phyloP scores from a whole-genome alignment of 495 filamentous ascomycete species.

The Hypoxylon lienhwacheense region DNA sequence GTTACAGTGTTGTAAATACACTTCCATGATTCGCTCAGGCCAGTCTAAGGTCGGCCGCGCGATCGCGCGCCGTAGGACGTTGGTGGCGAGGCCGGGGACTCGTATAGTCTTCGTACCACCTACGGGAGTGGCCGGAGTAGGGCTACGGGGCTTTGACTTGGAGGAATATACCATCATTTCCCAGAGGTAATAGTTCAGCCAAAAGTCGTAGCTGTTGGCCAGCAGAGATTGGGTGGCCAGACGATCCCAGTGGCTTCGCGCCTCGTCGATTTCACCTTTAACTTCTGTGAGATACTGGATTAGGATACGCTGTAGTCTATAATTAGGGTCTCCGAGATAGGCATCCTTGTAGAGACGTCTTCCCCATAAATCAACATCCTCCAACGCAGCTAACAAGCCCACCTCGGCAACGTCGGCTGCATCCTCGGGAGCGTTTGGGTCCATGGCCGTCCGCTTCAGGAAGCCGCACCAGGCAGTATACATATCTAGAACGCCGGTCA shows the following conservation, averaged over 20 bases:
- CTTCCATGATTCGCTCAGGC: conserved; percentile 86
- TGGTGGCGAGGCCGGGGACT: conserved; percentile 66
- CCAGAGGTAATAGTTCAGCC: conserved; percentile 88
- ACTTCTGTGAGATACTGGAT: conserved; percentile 87
- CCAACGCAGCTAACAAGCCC: conserved; percentile 79
- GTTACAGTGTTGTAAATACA: conserved; percentile 81
- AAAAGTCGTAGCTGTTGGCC: conserved; percentile 83
- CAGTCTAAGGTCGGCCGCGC: conserved; percentile 74
- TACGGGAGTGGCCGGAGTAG: conserved; percentile 45
- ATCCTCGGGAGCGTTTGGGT: conserved; percentile 76
- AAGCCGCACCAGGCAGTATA: conserved; percentile 93
- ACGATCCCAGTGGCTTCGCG: conserved; percentile 73
- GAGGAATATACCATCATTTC: conserved; percentile 67
- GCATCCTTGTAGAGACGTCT: conserved; percentile 70
- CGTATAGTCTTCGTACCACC: conserved; percentile 37
- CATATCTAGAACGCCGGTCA: conserved; percentile 85
- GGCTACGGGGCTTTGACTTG: conserved; percentile 46
- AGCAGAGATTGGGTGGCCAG: conserved; percentile 61
- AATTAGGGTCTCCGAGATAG: conserved; percentile 82
- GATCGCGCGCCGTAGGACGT: conserved; percentile 73
- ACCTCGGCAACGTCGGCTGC: conserved; percentile 90
- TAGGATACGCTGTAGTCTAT: conserved; percentile 84
- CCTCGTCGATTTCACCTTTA: conserved; percentile 59
- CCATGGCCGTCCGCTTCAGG: conserved; percentile 78
- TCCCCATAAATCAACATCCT: conserved; percentile 77